A percentile compares a stretch with the other conserved stretches of the same genome.
These are phyloP conservation scores for Ciborinia camelliae DNA, from an alignment of 2,329 filamentous ascomycete species.

Conservation along the genomic window DNA sequence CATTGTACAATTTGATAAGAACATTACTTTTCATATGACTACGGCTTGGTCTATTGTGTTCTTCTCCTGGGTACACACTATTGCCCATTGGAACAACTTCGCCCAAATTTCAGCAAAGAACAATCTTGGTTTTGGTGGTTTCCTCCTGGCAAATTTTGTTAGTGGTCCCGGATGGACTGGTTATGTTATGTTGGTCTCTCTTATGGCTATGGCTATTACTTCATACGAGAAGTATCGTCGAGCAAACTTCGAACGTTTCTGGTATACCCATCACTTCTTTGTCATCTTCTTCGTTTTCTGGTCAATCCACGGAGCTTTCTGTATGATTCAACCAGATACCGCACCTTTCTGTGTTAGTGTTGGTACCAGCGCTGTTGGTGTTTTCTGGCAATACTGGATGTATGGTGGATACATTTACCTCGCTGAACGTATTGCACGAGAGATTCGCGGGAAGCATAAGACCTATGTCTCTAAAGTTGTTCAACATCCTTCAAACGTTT, in stretches of 20 bases:
- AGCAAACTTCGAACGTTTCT: slow-evolving; percentile 84
- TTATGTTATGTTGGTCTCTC: slow-evolving; percentile 75
- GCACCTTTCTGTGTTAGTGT: slow-evolving; percentile 73
- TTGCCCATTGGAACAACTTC: slow-evolving; percentile 86
- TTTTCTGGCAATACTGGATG: slow-evolving; percentile 91
- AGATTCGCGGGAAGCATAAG: slow-evolving; percentile 76
- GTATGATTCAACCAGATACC: slow-evolving; percentile 84
- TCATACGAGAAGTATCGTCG: slow-evolving; percentile 74
- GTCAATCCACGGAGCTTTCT: slow-evolving; percentile 85
- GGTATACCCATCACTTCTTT: slow-evolving; percentile 87
- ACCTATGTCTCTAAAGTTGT: slow-evolving; percentile 87
- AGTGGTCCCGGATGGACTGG: slow-evolving; percentile 83
- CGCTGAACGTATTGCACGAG: slow-evolving; percentile 72
- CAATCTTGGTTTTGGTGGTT: slow-evolving; percentile 74
- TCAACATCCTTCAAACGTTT: slow-evolving; percentile 83
- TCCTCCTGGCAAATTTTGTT: slow-evolving; percentile 70
- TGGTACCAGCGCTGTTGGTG: slow-evolving; percentile 62
- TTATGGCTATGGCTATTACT: slow-evolving; percentile 76
- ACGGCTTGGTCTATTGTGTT: slow-evolving; percentile 87
- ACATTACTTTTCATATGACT: slow-evolving; percentile 82
- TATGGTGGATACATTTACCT: slow-evolving; percentile 79
- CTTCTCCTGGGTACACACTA: slow-evolving; percentile 82
- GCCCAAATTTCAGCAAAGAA: slow-evolving; percentile 72
- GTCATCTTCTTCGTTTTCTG: slow-evolving; percentile 87
- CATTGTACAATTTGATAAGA: slow-evolving; percentile 85